These are phyloP conservation scores for Citrus sp. DNA, from an alignment of 345 rosid species.

Conservation along the genomic window DNA sequence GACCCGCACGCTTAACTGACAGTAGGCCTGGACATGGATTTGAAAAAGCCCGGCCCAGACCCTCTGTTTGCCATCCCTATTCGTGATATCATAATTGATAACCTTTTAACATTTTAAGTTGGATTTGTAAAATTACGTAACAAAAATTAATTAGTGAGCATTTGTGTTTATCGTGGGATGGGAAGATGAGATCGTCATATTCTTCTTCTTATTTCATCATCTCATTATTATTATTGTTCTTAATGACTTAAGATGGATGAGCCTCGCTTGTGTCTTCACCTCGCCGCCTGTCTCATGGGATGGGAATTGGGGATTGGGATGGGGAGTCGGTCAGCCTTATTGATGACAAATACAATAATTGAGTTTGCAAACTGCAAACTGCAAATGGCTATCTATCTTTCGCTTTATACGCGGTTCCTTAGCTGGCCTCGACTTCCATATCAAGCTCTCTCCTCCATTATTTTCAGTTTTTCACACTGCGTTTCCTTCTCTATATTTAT, in stretches of 20 bases:
- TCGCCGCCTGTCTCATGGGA: too few relatives aligned
- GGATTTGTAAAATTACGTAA: background rate
- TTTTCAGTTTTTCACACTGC: background rate
- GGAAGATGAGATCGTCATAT: background rate
- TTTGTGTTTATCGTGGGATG: background rate
- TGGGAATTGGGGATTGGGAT: too few relatives aligned
- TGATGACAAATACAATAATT: background rate
- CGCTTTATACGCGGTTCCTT: background rate
- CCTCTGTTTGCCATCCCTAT: background rate
- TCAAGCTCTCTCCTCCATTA: background rate
- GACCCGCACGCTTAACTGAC: too few relatives aligned
- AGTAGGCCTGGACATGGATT: too few relatives aligned
- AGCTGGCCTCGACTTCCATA: slow-evolving; percentile 13
- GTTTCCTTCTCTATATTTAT: background rate
- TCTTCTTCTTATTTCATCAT: too few relatives aligned
- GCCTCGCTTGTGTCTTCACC: too few relatives aligned
- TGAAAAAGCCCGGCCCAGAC: too few relatives aligned
- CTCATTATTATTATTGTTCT: too few relatives aligned
- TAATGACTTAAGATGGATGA: background rate
- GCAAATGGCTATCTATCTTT: background rate
- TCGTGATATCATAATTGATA: background rate
- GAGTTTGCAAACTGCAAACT: background rate
- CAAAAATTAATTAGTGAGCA: background rate
- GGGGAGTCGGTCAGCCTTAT: too few relatives aligned
- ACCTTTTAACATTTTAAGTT: background rate